A percentile compares a stretch with the other conserved stretches of the same genome.
Conservation (phyloP, 352 stramenopile species). For the Saprolegnia diclina region DNA sequence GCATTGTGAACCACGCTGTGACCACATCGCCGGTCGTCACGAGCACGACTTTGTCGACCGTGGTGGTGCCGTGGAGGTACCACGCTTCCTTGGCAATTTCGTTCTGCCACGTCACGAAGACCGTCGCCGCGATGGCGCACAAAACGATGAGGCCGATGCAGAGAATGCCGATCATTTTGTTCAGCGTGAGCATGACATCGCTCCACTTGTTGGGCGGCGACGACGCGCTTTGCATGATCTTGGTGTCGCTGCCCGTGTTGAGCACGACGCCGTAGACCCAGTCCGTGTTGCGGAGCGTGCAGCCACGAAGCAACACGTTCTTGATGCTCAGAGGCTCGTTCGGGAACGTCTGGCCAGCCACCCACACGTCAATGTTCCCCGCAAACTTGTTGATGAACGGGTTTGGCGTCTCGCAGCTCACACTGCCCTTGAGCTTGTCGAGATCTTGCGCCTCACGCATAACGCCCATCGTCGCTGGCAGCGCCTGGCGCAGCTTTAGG, state of each 20-base stretch:
- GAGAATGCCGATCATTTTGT: slow-evolving; percentile 75
- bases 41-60: slow-evolving; percentile 35
- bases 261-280: slow-evolving; percentile 82
- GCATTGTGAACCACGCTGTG: slow-evolving; percentile 75
- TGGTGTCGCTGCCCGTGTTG: slow-evolving; percentile 88
- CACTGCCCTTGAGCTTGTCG: slow-evolving; percentile 45
- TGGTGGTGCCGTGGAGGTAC: slow-evolving; percentile 54
- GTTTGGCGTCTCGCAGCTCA: slow-evolving; percentile 77
- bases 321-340: slow-evolving; percentile 74
- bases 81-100: slow-evolving; percentile 64
- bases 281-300: slow-evolving; percentile 84
- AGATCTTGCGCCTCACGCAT: slow-evolving; percentile 50
- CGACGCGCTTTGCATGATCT: slow-evolving; percentile 85
- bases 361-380: slow-evolving; percentile 68
- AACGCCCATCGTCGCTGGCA: slow-evolving; percentile 59
- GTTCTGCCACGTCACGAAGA: slow-evolving; percentile 73
- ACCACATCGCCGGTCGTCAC: slow-evolving; percentile 28
- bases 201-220: slow-evolving; percentile 76
- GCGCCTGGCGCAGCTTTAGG: slow-evolving; percentile 81
- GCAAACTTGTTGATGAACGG: slow-evolving; percentile 86
- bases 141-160: slow-evolving; percentile 57
- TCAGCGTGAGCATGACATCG: slow-evolving; percentile 73
- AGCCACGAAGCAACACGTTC: slow-evolving; percentile 87
- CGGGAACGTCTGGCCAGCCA: slow-evolving; percentile 48
- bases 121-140: slow-evolving; percentile 57